Conservation (phyloP, 805 yeast genomes). For the Yarrowia yakushimensis region DNA sequence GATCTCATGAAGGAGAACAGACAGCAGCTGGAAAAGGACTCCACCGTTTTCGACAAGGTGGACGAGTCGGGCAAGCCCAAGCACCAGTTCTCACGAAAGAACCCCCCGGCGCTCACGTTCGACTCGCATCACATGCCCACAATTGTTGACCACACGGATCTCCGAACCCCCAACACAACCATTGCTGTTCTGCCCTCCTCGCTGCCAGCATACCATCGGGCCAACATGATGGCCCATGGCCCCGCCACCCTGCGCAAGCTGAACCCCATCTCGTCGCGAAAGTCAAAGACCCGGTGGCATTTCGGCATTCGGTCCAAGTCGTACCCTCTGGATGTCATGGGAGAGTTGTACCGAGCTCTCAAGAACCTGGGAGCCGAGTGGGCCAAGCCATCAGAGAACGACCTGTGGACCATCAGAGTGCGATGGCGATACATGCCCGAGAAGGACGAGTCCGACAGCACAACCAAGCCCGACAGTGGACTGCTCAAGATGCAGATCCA, state of each 20-base stretch:
- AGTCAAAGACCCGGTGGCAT: slow-evolving; percentile 96
- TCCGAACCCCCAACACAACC: slow-evolving; percentile 61
- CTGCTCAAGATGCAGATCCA: slow-evolving; percentile 94
- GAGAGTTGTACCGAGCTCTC: slow-evolving; percentile 92
- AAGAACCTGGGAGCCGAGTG: slow-evolving; percentile 95
- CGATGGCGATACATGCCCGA: slow-evolving; percentile 77
- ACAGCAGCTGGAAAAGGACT: slow-evolving; percentile 33
- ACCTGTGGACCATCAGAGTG: slow-evolving; percentile 91
- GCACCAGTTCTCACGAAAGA: slow-evolving; percentile 28
- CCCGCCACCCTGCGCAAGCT: slow-evolving; percentile 44
- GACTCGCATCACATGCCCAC: slow-evolving; percentile 41
- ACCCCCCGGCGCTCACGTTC: slow-evolving; percentile 41
- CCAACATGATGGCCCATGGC: slow-evolving; percentile 71
- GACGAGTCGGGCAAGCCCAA: slow-evolving; percentile 17
- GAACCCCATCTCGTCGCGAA: slow-evolving; percentile 57
- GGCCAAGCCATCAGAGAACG: slow-evolving; percentile 93
- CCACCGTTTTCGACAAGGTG: slow-evolving; percentile 25
- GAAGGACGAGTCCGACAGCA: slow-evolving; percentile 30
- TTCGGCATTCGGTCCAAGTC: slow-evolving; percentile 95
- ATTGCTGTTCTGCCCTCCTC: slow-evolving; percentile 93
- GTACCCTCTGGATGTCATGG: slow-evolving; percentile 97
- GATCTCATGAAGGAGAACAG: slow-evolving; percentile 75
- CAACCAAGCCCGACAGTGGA: slow-evolving; percentile 17
- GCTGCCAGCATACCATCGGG: slow-evolving; percentile 89
- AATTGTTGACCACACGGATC: slow-evolving; percentile 33